Evolutionary conservation across 768 basidiomycete genomes (phyloP).

Genomic region (Tubosaeta sp.): DNA sequence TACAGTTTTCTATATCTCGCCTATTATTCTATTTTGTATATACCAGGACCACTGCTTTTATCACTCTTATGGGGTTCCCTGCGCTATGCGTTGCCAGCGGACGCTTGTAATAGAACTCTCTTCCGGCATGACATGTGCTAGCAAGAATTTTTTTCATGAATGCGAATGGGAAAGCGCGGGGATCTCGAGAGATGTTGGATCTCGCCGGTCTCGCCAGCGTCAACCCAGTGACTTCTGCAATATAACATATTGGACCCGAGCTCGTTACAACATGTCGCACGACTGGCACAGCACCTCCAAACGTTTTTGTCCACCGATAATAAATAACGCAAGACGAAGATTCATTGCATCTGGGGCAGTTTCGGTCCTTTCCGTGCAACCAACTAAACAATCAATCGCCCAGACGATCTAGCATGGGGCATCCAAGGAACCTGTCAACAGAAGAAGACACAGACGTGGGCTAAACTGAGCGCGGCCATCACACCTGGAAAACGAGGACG

Average conservation of each 20-base stretch:
- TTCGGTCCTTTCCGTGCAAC: neutral
- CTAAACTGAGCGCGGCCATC: conserved; percentile 14
- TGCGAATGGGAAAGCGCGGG: conserved; percentile 12
- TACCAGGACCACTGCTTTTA: conserved; percentile 13
- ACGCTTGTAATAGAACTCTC: neutral
- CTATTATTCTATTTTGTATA: conserved; percentile 17
- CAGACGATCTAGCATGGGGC: conserved; percentile 7
- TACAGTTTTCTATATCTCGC: conserved; percentile 4
- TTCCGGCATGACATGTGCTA: neutral
- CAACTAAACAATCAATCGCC: conserved; percentile 18
- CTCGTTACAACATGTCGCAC: neutral
- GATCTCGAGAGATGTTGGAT: conserved; percentile 17
- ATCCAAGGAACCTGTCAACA: neutral
- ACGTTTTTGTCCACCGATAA: conserved; percentile 4
- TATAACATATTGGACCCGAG: no score
- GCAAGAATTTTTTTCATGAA: conserved; percentile 1
- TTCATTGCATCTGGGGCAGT: neutral
- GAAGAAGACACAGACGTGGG: neutral
- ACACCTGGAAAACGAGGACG: conserved; percentile 48
- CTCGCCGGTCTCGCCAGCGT: neutral
- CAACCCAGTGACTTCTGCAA: neutral
- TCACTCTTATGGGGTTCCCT: neutral
- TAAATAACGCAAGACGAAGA: neutral
- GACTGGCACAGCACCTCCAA: neutral
- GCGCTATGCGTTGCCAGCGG: neutral